A percentile compares a stretch with the other conserved stretches of the same genome.
Conservation (phyloP, 2,329 filamentous ascomycete genomes). For the Xylaria digitata region DNA sequence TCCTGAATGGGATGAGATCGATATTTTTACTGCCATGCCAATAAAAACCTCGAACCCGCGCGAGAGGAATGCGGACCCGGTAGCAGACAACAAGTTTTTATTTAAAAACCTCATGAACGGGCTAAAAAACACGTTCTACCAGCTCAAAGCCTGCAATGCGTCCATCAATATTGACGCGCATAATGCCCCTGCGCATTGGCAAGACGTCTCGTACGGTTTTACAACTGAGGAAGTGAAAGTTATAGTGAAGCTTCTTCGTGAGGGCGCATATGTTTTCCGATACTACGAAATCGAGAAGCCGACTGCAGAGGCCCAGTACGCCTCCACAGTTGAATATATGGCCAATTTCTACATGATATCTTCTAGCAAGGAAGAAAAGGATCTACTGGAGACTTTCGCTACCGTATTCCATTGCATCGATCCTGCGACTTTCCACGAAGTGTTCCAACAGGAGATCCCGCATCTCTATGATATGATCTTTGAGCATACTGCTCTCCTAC, state of each 20-base stretch:
- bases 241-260: conserved; percentile 95
- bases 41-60: conserved; percentile 95
- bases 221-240: conserved; percentile 97
- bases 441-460: conserved; percentile 97
- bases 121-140: conserved; percentile 95
- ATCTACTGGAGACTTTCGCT: conserved; percentile 95
- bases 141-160: conserved; percentile 90
- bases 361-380: conserved; percentile 95
- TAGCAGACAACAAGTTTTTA: conserved; percentile 96
- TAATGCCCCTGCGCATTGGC: conserved; percentile 89
- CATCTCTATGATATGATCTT: conserved; percentile 98
- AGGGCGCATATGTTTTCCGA: conserved; percentile 94
- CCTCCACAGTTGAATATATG: conserved; percentile 90
- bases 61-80: conserved; percentile 88
- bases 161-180: conserved; percentile 76
- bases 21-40: conserved; percentile 95
- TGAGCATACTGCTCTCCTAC: conserved; percentile 91
- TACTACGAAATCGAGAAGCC: conserved; percentile 95
- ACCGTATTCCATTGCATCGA: conserved; percentile 99
- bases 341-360: conserved; percentile 95
- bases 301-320: conserved; percentile 75
- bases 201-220: conserved; percentile 95
- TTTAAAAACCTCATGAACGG: conserved; percentile 98
- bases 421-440: conserved; percentile 97
- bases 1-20: conserved; percentile 97